Percentiles rank a stretch among this genome's conserved stretches.
phyloP scores from a whole-genome alignment of 805 yeast species.

The Starmerella floricola region DNA sequence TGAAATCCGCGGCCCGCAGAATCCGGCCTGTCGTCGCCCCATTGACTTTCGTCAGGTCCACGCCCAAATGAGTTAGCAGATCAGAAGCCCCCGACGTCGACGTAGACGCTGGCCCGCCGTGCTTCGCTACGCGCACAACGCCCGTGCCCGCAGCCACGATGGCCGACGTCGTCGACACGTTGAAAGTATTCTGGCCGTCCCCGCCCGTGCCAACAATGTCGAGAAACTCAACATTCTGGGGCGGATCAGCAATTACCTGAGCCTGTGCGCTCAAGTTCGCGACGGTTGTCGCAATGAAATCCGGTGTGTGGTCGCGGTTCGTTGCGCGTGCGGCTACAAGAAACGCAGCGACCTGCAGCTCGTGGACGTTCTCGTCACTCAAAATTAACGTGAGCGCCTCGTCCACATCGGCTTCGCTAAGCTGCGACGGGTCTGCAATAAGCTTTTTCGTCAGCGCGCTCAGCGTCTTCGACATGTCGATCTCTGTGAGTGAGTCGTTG shows the following conservation, averaged over 20 bases:
- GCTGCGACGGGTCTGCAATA: conserved; percentile 45
- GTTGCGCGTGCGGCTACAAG: conserved; percentile 62
- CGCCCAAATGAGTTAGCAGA: conserved; percentile 65
- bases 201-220: conserved; percentile 99
- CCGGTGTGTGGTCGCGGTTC: conserved; percentile 70
- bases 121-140: conserved; percentile 68
- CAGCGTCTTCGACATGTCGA: conserved; percentile 2
- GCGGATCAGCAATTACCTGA: conserved; percentile 18
- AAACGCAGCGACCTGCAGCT: conserved; percentile 64
- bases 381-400: conserved; percentile 40
- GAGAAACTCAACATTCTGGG: conserved; percentile 38
- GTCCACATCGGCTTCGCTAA: conserved; percentile 53
- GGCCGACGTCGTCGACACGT: conserved; percentile 89
- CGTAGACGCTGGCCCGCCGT: conserved; percentile 95
- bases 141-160: conserved; percentile 83
- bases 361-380: conserved; percentile 40
- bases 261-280: conserved; percentile 49
- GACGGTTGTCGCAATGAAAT: conserved; percentile 77
- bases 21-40: conserved; percentile 47
- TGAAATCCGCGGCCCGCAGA: conserved; percentile 38
- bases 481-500: background rate
- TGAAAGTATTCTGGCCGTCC: conserved; percentile 94
- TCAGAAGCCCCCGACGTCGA: conserved; percentile 93
- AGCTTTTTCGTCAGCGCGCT: conserved; percentile 42
- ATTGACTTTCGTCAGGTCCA: conserved; percentile 62